Evolutionary conservation across 192 early-diverging fungal genomes (phyloP), one percentile per base, ranked within the genome.

Genomic region (Nowakowskiella sp.): DNA sequence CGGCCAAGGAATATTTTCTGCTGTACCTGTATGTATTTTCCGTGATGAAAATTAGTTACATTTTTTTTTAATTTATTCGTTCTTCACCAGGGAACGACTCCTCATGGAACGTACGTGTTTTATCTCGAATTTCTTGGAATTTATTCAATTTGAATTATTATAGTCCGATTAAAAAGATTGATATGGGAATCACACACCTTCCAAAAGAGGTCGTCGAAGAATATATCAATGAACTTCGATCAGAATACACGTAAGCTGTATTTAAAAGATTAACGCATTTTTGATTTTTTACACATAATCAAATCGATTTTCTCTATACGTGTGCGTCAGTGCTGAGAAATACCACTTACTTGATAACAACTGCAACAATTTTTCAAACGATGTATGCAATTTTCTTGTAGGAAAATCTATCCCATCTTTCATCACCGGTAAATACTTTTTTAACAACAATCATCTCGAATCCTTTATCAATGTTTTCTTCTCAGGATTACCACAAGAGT

Each of bases 341-440:
- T 93, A 93, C 59, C 88, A 91, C 68, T 57, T 93, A 27, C 69
- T 93, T 23, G 81, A 93, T 52, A 85, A 87, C 64, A 94, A 94
- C 65, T 94, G 91, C 76, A 94, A 86, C 57, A 79, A 65, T 10
- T 88, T 90, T 46, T 73, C 81, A 6, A 79, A 85, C 47, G 83
- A 86, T 46, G 63, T 89, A 0, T 88, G 87, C 57, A 73, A 87
- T 44, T 90, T 91, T 54, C 71, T 94, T 28, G 82, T 83, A 0
- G 91, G 88, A 21, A 62, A 65, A 50, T 55, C 61, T 2, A 93
- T 94, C 52, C 91, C 91, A 1, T 42, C 47, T 21, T 70, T 85
- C 33, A 94, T 94, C 29, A 85, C 77, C 6, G 76, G 73, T 16
- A n/a, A n/a, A n/a, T n/a, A n/a, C n/a, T 59, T 93, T 29, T 86